A percentile compares a stretch with the other conserved stretches of the same genome.
phyloP scores from a whole-genome alignment of 768 basidiomycete genomes.

The Boletus insuetus region DNA sequence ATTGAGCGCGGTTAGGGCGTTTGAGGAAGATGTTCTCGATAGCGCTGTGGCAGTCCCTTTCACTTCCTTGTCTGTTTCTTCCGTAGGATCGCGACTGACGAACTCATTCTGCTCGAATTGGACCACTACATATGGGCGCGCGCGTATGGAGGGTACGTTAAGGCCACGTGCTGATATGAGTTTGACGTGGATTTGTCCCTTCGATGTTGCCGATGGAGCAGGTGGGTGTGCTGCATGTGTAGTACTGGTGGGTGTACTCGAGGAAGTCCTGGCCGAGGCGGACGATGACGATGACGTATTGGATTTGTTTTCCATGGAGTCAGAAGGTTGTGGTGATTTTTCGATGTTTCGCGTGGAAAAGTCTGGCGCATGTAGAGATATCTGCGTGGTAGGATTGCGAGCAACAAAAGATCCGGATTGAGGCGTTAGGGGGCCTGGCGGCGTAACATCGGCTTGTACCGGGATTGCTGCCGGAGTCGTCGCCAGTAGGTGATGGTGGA shows the following conservation, averaged over 20 bases:
- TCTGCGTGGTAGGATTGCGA: slow-evolving; percentile 53
- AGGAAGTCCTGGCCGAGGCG: slow-evolving; percentile 35
- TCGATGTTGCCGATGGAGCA: slow-evolving; percentile 37
- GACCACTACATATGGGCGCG: slow-evolving; percentile 91
- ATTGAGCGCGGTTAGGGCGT: slow-evolving; percentile 62
- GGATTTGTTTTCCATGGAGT: slow-evolving; percentile 36
- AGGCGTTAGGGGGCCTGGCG: slow-evolving; percentile 48
- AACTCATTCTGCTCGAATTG: slow-evolving; percentile 99
- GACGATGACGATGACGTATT: slow-evolving; percentile 41
- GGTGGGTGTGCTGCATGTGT: slow-evolving; percentile 26
- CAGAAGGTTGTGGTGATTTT: slow-evolving; percentile 32
- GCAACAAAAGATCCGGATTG: slow-evolving; percentile 47
- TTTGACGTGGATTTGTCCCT: slow-evolving; percentile 91
- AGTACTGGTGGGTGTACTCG: slow-evolving; percentile 21
- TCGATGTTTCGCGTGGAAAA: slow-evolving; percentile 74
- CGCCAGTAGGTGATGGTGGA: slow-evolving; percentile 33
- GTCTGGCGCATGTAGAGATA: slow-evolving; percentile 83
- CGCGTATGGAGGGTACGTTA: slow-evolving; percentile 60
- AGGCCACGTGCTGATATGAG: slow-evolving; percentile 88
- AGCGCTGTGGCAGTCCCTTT: slow-evolving; percentile 68
- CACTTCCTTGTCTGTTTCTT: slow-evolving; percentile 84
- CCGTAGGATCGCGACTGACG: slow-evolving; percentile 84
- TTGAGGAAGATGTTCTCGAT: slow-evolving; percentile 57
- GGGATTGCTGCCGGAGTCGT: slow-evolving; percentile 17
- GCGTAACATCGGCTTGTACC: slow-evolving; percentile 36